These are phyloP conservation scores for Volvox africanus DNA, from an alignment of 139 green algal species.

Conservation along the genomic window DNA sequence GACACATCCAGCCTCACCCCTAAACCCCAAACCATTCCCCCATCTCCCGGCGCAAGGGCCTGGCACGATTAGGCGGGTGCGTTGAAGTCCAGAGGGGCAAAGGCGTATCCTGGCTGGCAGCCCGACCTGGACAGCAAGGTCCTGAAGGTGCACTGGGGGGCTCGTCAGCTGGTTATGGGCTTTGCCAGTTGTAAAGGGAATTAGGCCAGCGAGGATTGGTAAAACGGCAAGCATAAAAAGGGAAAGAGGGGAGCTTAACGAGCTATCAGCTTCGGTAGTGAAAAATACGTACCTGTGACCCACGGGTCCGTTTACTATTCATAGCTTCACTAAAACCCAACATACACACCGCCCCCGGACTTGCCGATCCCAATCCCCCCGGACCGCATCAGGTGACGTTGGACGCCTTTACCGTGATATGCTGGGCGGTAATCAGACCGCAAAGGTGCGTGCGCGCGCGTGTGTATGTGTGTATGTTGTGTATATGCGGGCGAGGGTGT, in stretches of 20 bases:
- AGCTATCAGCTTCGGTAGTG: neutral
- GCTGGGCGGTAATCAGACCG: neutral
- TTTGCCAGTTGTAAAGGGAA: too few relatives aligned
- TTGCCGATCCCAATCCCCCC: too few relatives aligned
- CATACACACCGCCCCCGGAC: too few relatives aligned
- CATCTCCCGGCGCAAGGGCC: neutral
- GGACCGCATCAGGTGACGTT: constrained; percentile 34
- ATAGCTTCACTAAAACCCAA: neutral
- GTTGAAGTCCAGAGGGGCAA: constrained; percentile 52
- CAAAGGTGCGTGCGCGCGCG: neutral
- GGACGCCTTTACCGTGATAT: constrained; percentile 36
- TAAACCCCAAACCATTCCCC: too few relatives aligned
- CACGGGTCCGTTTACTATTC: neutral
- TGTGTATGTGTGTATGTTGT: neutral
- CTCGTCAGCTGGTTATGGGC: too few relatives aligned
- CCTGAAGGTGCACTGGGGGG: constrained; percentile 67
- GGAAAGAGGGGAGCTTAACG: neutral
- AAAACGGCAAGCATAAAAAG: neutral
- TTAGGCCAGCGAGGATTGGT: neutral
- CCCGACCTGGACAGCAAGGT: constrained; percentile 68
- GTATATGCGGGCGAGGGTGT: neutral
- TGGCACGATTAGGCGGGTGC: constrained; percentile 12
- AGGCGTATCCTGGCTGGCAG: constrained; percentile 82
- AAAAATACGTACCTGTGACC: neutral
- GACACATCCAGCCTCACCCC: too few relatives aligned